A percentile compares a stretch with the other conserved stretches of the same genome.
These are phyloP conservation scores for Microcyclosporella mali DNA, from an alignment of 2,329 filamentous ascomycete genomes.

Conservation along the genomic window DNA sequence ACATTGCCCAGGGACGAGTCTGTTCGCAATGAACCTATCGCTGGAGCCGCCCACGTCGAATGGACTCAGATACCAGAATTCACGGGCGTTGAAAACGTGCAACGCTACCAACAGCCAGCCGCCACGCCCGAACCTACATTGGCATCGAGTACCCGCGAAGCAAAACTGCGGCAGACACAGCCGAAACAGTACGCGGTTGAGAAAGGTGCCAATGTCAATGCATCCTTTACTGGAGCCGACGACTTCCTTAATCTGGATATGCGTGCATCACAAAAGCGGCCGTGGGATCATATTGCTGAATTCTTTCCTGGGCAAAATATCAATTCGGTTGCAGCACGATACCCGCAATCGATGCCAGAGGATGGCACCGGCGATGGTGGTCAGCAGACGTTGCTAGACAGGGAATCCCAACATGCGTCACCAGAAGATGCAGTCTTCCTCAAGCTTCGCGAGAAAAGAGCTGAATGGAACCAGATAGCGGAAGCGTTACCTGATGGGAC, in stretches of 20 bases:
- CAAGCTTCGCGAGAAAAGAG: constrained; percentile 2
- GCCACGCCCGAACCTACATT: no score
- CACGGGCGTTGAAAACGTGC: no score
- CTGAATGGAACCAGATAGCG: constrained; percentile 6
- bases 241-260: constrained; percentile 32
- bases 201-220: not conserved
- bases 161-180: no score
- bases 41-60: no score
- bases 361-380: not conserved
- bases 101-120: no score
- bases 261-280: constrained; percentile 32
- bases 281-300: constrained; percentile 30
- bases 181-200: no score
- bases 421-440: constrained; percentile 4
- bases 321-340: constrained; percentile 1
- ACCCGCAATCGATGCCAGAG: not conserved
- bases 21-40: no score
- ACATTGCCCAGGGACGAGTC: no score
- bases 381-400: no score
- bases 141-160: no score
- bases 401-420: no score
- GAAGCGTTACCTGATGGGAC: constrained; percentile 5
- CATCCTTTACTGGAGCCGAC: constrained; percentile 13
- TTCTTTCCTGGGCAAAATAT: constrained; percentile 3
- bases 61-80: no score